phyloP scores from a whole-genome alignment of 768 basidiomycete genomes.

The Tubosaeta sp. region DNA sequence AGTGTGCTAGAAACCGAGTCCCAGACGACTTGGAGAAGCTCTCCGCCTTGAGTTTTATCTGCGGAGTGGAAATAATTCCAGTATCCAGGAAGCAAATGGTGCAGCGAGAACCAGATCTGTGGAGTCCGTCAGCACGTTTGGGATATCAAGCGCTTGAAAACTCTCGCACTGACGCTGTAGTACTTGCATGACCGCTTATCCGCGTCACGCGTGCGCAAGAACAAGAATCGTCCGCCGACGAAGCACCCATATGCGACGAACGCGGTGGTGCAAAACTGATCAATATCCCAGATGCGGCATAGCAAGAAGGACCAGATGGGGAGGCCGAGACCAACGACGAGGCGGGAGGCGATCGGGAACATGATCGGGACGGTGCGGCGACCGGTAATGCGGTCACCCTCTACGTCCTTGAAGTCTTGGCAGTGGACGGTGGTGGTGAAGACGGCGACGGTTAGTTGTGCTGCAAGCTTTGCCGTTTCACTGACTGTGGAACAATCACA shows the following conservation, averaged over 20 bases:
- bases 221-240: conserved; percentile 34
- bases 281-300: conserved; percentile 34
- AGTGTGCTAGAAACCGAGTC: conserved; percentile 7
- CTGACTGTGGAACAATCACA: conserved; percentile 23
- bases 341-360: conserved; percentile 34
- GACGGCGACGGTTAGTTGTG: conserved; percentile 35
- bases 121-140: neutral
- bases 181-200: conserved; percentile 35
- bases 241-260: conserved; percentile 32
- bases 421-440: conserved; percentile 47
- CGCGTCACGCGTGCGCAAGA: conserved; percentile 22
- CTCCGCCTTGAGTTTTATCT: conserved; percentile 3
- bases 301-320: conserved; percentile 37
- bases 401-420: conserved; percentile 45
- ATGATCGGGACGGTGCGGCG: conserved; percentile 43
- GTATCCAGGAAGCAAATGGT: conserved; percentile 34
- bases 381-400: conserved; percentile 37
- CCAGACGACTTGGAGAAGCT: conserved; percentile 14
- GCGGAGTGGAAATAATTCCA: conserved; percentile 30
- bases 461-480: conserved; percentile 27
- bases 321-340: conserved; percentile 31
- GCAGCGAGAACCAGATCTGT: conserved; percentile 35
- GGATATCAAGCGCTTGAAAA: neutral
- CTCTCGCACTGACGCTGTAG: conserved; percentile 32
- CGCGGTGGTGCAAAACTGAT: conserved; percentile 16